Conservation (phyloP, 179 eudicot genomes). For the Spinacia oleracea region DNA sequence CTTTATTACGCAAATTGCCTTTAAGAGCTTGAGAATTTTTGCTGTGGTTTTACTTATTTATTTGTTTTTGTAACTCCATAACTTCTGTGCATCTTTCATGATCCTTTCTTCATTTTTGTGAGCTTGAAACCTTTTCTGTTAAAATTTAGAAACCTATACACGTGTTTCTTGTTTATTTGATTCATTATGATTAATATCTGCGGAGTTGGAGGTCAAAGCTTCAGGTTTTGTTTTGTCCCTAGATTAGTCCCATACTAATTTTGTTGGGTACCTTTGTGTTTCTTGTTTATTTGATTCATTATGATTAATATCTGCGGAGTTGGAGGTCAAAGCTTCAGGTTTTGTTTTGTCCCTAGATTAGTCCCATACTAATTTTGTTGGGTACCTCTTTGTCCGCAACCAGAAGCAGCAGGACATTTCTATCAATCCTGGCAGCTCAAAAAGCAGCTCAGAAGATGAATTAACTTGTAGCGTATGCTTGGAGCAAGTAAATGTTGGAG, state of each 20-base stretch:
- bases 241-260: neutral
- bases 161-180: neutral
- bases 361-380: neutral
- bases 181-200: neutral
- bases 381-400: conserved; percentile 15
- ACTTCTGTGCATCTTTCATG: neutral
- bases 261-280: conserved; percentile 10
- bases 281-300: neutral
- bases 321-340: neutral
- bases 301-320: neutral
- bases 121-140: neutral
- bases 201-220: neutral
- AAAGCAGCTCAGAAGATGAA: conserved; percentile 58
- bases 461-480: conserved; percentile 88
- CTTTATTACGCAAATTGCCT: neutral
- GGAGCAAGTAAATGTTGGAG: conserved; percentile 86
- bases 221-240: neutral
- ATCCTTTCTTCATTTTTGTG: neutral
- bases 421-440: conserved; percentile 38
- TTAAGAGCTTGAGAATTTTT: neutral
- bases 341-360: neutral
- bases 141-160: neutral
- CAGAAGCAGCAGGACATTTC: conserved; percentile 60
- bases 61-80: neutral
- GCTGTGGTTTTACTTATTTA: neutral